Base-by-base conservation (phyloP, 2,329 filamentous ascomycete genomes). In the Sordariomycetes sp. region DNA sequence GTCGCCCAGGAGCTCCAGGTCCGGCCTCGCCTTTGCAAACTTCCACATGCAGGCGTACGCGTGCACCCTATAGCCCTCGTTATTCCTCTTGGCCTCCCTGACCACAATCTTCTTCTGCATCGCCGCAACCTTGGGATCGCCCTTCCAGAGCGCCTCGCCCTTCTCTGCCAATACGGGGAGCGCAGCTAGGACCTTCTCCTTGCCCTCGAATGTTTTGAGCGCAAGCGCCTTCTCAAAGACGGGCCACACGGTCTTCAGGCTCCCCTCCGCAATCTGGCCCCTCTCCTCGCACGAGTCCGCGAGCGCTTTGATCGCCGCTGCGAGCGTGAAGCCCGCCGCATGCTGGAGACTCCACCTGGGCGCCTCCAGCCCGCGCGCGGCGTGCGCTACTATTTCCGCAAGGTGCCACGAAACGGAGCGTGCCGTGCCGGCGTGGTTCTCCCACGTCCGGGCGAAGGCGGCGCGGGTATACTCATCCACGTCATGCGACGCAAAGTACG, bases 341-440 rank as follows among this genome's bases (percentile, higher is more conserved):
- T 97, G 92, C 69, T 95, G 94, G 58, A 97, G 80, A 2, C 85
- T 84, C 94, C 94, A 99, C 64, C 89, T 88, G 1, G 88, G 81
- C 1, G 88, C 90, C 36, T 88, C 85, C 8, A 97, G 74, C 56
- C 89, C 80, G 39, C 77, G 74, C 39, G 81, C 76, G 1, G 85
- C 81, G 1, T 97, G 76, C 0, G 70, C 72, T 3, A 87, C 77
- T 62, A 97, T 95, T 70, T 99, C 94, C 42, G 78, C 78, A 7
- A 96, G 78, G 66, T 96, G 96, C 1, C 96, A 80, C 53, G 87
- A 80, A 5, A 96, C 89, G 0, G 89, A 86, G 34, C 91, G 83
- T 35, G 80, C 84, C 52, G 90, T 91, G 54, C 91, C 92, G 0
- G 95, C 91, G 65, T 95, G 91, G 63, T 96, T 89, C 54, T 82